Base-by-base conservation (phyloP, 495 filamentous ascomycete species). In the Podospora conica region DNA sequence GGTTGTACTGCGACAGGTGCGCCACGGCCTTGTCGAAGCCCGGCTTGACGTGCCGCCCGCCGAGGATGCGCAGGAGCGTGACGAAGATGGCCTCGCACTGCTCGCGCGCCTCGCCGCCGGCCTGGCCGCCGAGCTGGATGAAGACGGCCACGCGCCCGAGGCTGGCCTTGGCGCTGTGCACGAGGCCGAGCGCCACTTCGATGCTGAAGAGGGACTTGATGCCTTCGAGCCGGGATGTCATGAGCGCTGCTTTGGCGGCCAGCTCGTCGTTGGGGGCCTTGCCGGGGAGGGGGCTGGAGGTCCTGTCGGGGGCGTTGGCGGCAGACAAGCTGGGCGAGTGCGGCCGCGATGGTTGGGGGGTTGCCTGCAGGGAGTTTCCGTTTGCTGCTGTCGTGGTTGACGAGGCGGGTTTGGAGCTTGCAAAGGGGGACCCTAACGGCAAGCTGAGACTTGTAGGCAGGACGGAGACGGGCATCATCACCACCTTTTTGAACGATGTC, bases 401-500 rank as follows among this genome's bases (percentile, higher is more conserved):
- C 22, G 71, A 27, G 10, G 76, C 54, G 6, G 85, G 78, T 69
- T 81, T 84, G 25, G 71, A 73, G 66, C 69, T 72, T n/a, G 77
- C 77, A 63, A 82, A 82, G 15, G 77, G 74, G 0, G 74, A 78
- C 9, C 70, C 74, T 12, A 76, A 57, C 15, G 84, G 82, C 59
- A 84, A 72, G 7, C 75, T 59, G 18, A 74, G 61, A 48, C 68
- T 72, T 18, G 73, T 82, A 4, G 91, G 92, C 3, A 98, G 78
- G 24, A 93, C 92, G 58, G 91, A 95, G 28, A 98, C 93, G 23
- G 96, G 96, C 87, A 96, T 92, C 91, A 98, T 96, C 68, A 99
- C 91, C 10, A 99, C 95, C 73, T 99, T 98, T 76, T 92, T 97
- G 81, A 99, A 99, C 1, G 93, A 96, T 20, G 87, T 94, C 69